Evolutionary conservation across 768 basidiomycete genomes (phyloP).

Genomic region (Crepidotus variabilis): DNA sequence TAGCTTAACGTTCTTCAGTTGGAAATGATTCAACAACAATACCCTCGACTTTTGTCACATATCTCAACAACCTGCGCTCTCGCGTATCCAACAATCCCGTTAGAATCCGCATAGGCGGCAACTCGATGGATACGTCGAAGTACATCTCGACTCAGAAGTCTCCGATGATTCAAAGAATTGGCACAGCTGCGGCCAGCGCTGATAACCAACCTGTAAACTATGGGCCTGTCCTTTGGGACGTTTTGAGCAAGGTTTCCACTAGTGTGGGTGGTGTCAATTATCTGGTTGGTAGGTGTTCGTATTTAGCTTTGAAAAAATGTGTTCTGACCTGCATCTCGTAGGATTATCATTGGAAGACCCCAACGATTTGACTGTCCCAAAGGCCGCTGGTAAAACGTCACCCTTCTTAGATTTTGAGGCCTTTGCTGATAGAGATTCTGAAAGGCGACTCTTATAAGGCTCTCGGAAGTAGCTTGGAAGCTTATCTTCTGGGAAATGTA

Average conservation of each 20-base stretch:
- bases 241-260: constrained; percentile 34
- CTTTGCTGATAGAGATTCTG: not conserved
- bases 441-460: constrained; percentile 30
- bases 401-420: not conserved
- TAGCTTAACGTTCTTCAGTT: constrained; percentile 26
- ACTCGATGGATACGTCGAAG: constrained; percentile 40
- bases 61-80: constrained; percentile 49
- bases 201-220: constrained; percentile 47
- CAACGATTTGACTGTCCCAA: constrained; percentile 29
- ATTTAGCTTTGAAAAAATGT: not conserved
- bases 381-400: constrained; percentile 21
- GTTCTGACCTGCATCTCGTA: constrained; percentile 10
- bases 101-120: constrained; percentile 49
- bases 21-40: constrained; percentile 49
- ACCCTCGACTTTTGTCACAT: constrained; percentile 52
- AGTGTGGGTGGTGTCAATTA: constrained; percentile 26
- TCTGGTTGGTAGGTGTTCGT: constrained; percentile 24
- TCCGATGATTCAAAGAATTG: constrained; percentile 37
- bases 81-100: constrained; percentile 40
- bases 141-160: constrained; percentile 37
- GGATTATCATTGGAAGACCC: constrained; percentile 40
- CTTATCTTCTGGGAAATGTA: constrained; percentile 48
- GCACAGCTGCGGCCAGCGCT: constrained; percentile 25
- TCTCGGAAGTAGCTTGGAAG: constrained; percentile 38
- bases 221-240: constrained; percentile 43